A percentile compares a stretch with the other conserved stretches of the same genome.
phyloP scores from a whole-genome alignment of 2,329 filamentous ascomycete genomes.

The Endothia cerciana region DNA sequence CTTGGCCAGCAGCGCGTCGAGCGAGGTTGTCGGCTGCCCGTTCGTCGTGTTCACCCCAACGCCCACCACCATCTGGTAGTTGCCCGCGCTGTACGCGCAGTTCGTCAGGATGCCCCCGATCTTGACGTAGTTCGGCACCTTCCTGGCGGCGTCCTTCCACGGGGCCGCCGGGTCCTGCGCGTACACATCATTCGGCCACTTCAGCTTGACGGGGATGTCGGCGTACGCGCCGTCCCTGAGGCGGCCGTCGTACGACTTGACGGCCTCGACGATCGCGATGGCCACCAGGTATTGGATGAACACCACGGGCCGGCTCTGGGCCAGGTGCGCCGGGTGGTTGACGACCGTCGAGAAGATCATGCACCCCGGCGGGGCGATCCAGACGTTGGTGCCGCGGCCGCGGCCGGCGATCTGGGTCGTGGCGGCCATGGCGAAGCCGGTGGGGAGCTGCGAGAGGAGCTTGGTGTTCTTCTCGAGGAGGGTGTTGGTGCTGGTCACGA shows the following conservation, averaged over 20 bases:
- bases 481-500: conserved; percentile 92
- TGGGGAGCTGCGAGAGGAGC: conserved; percentile 75
- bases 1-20: conserved; percentile 70
- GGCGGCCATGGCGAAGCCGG: conserved; percentile 85
- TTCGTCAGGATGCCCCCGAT: conserved; percentile 94
- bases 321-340: conserved; percentile 77
- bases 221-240: conserved; percentile 54
- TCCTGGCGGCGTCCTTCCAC: conserved; percentile 6
- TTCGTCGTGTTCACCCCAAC: conserved; percentile 88
- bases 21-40: conserved; percentile 80
- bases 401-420: conserved; percentile 87
- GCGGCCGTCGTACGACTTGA: conserved; percentile 71
- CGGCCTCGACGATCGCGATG: conserved; percentile 82
- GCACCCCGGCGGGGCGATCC: conserved; percentile 86
- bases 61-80: conserved; percentile 85
- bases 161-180: conserved; percentile 58
- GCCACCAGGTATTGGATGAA: conserved; percentile 94
- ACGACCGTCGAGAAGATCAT: conserved; percentile 89
- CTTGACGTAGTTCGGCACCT: conserved; percentile 70
- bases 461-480: conserved; percentile 90
- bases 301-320: conserved; percentile 75
- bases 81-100: conserved; percentile 74
- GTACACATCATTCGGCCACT: conserved; percentile 98
- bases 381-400: conserved; percentile 89
- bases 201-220: conserved; percentile 78